Evolutionary conservation across 768 basidiomycete genomes (phyloP), one percentile per base, ranked within the genome.

Genomic region (Lactarius deliciosus): DNA sequence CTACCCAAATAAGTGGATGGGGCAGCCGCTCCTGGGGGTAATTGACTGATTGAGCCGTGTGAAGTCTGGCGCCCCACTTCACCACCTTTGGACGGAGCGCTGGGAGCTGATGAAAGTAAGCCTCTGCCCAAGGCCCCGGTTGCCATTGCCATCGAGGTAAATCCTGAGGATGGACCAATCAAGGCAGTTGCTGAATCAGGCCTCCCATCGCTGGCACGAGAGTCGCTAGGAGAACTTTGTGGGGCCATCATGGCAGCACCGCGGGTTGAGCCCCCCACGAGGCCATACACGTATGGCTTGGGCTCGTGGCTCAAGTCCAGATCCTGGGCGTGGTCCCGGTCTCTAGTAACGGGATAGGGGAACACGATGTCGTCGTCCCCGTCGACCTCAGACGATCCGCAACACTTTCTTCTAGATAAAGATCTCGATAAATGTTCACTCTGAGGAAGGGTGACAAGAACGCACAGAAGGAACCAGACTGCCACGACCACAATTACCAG

Each of bases 311-410:
- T 25, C 36, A 70, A 57, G 30, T 70, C 68, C 55, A 66, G 53
- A 36, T 59, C 57, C 18, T 54, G 53, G n/a, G 43, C 60, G 16
- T 47, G 68, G 43, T 61, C 56, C 34, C 68, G 55, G 38, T 63
- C 68, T 36, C 68, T 68, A 11, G 64, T 69, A 20, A 69, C 68
- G 32, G 70, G 70, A 38, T 66, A 70, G 16, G 70, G 70, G 28
- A 70, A 58, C 22, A 63, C 53, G 38, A 65, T 34, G 16, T 70
- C 70, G 6, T 69, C 68, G 9, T 5, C 25, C 25, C 25, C 16
- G 11, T 47, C 40, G 9, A n/a, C 1, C 22, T 40, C 11, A 5
- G 65, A 10, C 50, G 50, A 8, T 30, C 43, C 56, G 64, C 59
- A 57, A 34, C 70, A 61, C 45, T 61, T 69, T 40, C 61, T 71